phyloP scores from a whole-genome alignment of 495 filamentous ascomycete genomes.

The Tetracladium marchalianum region DNA sequence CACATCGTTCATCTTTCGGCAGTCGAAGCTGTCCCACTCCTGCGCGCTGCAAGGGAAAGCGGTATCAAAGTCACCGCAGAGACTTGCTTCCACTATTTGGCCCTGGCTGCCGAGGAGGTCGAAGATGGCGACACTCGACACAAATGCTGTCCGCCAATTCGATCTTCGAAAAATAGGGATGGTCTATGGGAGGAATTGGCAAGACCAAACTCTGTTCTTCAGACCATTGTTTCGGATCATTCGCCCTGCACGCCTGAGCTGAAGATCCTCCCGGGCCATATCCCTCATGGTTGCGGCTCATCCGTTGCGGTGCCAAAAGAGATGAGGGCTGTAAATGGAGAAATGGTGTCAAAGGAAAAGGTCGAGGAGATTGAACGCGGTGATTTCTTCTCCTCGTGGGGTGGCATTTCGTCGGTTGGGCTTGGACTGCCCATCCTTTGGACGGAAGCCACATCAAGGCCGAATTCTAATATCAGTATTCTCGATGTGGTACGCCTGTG shows the following conservation, averaged over 20 bases:
- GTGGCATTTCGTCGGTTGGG: conserved; percentile 89
- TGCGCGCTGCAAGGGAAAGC: conserved; percentile 64
- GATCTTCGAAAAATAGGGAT: conserved; percentile 73
- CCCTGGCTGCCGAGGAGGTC: conserved; percentile 80
- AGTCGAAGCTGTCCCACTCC: conserved; percentile 82
- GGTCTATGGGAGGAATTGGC: conserved; percentile 77
- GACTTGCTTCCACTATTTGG: conserved; percentile 96
- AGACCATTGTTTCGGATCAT: conserved; percentile 94
- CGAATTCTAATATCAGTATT: conserved; percentile 31
- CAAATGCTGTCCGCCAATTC: conserved; percentile 97
- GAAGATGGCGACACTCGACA: conserved; percentile 85
- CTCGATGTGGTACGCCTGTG: conserved; percentile 79
- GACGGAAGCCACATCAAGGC: conserved; percentile 58
- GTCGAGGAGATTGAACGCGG: conserved; percentile 37
- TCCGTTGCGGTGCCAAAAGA: conserved; percentile 11
- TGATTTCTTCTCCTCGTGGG: conserved; percentile 95
- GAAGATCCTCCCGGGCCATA: conserved; percentile 69
- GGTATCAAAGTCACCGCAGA: conserved; percentile 92
- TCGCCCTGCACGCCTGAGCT: conserved; percentile 91
- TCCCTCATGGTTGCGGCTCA: conserved; percentile 30
- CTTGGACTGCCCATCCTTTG: conserved; percentile 85
- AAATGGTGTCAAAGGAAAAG: conserved; percentile 11
- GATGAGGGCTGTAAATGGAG: conserved; percentile 10
- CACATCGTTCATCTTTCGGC: conserved; percentile 96
- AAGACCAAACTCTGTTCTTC: conserved; percentile 65